A percentile compares a stretch with the other conserved stretches of the same genome.
Conservation (phyloP, 129 eudicot species). For the Pulicaria dysenterica region DNA sequence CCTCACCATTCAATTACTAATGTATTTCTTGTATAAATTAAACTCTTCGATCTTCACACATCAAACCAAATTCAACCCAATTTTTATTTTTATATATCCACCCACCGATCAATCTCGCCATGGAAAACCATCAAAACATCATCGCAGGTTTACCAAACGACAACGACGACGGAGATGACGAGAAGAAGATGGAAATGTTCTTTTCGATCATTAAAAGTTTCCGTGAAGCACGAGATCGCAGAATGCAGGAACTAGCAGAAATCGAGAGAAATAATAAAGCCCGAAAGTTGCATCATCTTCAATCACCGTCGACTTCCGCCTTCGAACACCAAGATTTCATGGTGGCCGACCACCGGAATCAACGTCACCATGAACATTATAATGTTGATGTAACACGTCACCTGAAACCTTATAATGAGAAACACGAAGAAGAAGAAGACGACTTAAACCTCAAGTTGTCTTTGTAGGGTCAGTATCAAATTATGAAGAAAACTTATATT, state of each 20-base stretch:
- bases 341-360: background rate
- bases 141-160: background rate
- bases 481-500: no score
- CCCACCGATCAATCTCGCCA: background rate
- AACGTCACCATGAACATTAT: background rate
- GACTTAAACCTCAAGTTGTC: conserved; percentile 32
- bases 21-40: no score
- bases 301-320: conserved; percentile 32
- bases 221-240: conserved; percentile 33
- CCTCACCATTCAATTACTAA: no score
- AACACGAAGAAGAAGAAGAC: background rate
- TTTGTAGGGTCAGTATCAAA: background rate
- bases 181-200: conserved; percentile 53
- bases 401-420: background rate
- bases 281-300: conserved; percentile 23
- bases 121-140: conserved; percentile 23
- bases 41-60: background rate
- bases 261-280: conserved; percentile 5
- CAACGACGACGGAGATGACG: conserved; percentile 29
- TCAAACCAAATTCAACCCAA: background rate
- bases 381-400: background rate
- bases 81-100: no score
- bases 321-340: conserved; percentile 43
- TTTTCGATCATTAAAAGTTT: conserved; percentile 36
- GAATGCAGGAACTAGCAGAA: conserved; percentile 14